Evolutionary conservation across 2,329 filamentous ascomycete species (phyloP).

Genomic region (Ascochyta clinopodiicola): DNA sequence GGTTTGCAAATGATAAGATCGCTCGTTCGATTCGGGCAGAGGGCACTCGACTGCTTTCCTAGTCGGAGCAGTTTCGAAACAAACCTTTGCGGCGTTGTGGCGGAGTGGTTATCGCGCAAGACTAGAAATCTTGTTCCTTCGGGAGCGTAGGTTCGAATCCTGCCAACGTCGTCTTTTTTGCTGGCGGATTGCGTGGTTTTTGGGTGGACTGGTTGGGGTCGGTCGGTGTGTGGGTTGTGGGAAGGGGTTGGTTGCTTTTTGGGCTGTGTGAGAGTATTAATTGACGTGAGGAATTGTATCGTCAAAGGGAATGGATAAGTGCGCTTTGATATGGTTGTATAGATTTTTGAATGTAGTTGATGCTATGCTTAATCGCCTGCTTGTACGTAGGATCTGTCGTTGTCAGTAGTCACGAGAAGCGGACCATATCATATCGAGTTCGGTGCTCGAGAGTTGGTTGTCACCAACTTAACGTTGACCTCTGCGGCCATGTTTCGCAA

Average conservation of each 20-base stretch:
- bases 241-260: not conserved
- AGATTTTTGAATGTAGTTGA: not conserved
- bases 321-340: not conserved
- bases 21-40: slow-evolving; percentile 20
- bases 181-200: too few relatives aligned
- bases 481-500: slow-evolving; percentile 61
- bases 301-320: not conserved
- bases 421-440: too few relatives aligned
- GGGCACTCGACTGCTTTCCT: slow-evolving; percentile 8
- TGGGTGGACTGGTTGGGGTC: not conserved
- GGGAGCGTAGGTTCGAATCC: slow-evolving; percentile 50
- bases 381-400: not conserved
- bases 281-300: not conserved
- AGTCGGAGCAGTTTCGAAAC: slow-evolving; percentile 1
- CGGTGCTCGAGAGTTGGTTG: too few relatives aligned
- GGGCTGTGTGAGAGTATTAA: not conserved
- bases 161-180: slow-evolving; percentile 42
- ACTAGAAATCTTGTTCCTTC: slow-evolving; percentile 51
- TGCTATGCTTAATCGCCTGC: not conserved
- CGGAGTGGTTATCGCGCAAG: slow-evolving; percentile 51
- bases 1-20: slow-evolving; percentile 15
- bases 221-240: not conserved
- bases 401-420: too few relatives aligned
- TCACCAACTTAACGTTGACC: not conserved
- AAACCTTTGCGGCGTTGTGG: slow-evolving; percentile 37